Evolutionary conservation across 108 stramenopile species (phyloP).

Genomic region (Aurantiochytrium sp.): DNA sequence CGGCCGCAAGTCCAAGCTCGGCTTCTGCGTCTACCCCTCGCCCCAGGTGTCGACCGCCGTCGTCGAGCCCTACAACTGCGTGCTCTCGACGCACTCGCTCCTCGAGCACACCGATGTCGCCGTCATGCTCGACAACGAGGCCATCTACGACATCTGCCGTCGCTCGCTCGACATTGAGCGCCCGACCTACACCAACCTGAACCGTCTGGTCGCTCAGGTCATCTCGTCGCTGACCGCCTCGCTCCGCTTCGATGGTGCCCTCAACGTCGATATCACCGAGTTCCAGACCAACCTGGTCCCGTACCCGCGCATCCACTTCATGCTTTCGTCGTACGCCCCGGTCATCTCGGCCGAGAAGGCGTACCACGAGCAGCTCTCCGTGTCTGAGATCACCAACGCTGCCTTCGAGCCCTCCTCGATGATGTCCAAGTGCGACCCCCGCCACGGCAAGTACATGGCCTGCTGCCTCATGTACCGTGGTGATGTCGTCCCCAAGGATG

Average conservation of each 20-base stretch:
- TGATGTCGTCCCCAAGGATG: conserved; percentile 67
- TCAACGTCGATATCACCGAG: conserved; percentile 68
- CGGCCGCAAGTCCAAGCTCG: conserved; percentile 97
- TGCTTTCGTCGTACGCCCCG: conserved; percentile 63
- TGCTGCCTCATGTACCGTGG: conserved; percentile 80
- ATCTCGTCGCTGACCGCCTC: conserved; percentile 66
- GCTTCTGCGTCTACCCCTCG: conserved; percentile 78
- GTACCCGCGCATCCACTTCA: conserved; percentile 69
- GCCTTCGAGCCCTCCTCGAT: conserved; percentile 61
- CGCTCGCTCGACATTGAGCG: conserved; percentile 66
- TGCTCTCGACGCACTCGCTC: conserved; percentile 64
- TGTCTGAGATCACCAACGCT: conserved; percentile 65
- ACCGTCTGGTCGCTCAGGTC: conserved; percentile 64
- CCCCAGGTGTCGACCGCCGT: conserved; percentile 70
- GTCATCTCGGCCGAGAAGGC: conserved; percentile 69
- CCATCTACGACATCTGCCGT: conserved; percentile 68
- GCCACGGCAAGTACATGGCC: conserved; percentile 98
- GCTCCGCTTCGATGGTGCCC: conserved; percentile 65
- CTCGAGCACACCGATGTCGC: conserved; percentile 69
- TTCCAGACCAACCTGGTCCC: conserved; percentile 74
- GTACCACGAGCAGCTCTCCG: conserved; percentile 67
- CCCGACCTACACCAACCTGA: conserved; percentile 69
- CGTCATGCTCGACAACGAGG: conserved; percentile 68
- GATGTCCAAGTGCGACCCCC: conserved; percentile 68
- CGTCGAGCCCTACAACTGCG: conserved; percentile 68